A percentile compares a stretch with the other conserved stretches of the same genome.
Conservation (phyloP, 2,329 filamentous ascomycete species). For the Colletotrichum higginsianum region DNA sequence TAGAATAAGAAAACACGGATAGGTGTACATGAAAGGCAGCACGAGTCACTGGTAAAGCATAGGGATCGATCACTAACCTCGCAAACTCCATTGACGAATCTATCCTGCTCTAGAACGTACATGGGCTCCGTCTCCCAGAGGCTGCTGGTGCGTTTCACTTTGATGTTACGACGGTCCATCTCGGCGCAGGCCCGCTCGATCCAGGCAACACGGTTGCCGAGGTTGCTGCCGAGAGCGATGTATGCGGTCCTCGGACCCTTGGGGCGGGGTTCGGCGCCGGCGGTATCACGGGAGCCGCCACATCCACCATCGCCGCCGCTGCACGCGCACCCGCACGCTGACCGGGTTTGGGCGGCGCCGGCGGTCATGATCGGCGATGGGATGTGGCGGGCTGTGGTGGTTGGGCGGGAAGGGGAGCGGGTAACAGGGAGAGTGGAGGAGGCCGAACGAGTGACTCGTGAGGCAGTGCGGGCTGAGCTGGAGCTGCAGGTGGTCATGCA, state of each 20-base stretch:
- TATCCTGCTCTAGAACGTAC: constrained; percentile 92
- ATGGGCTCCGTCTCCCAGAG: constrained; percentile 97
- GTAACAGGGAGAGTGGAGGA: constrained; percentile 6
- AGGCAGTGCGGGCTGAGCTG: constrained; percentile 14
- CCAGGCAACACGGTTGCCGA: constrained; percentile 86
- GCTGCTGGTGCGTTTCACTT: constrained; percentile 83
- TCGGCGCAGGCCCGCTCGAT: constrained; percentile 87
- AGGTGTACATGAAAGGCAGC: background rate
- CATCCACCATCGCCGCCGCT: constrained; percentile 50
- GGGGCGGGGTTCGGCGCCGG: constrained; percentile 32
- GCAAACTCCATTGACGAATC: constrained; percentile 93
- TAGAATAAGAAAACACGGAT: background rate
- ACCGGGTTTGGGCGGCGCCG: constrained; percentile 41
- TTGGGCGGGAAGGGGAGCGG: constrained; percentile 24
- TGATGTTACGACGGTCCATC: constrained; percentile 82
- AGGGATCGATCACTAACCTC: constrained; percentile 73
- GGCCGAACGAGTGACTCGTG: background rate
- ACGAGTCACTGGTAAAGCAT: background rate
- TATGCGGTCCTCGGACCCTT: constrained; percentile 70
- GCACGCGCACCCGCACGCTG: constrained; percentile 53
- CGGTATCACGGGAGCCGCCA: constrained; percentile 27
- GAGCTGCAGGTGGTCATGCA: constrained; percentile 19
- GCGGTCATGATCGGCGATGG: constrained; percentile 33
- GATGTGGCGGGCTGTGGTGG: constrained; percentile 14
- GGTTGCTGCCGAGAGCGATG: constrained; percentile 92